Evolutionary conservation across 164 flowering plant genomes (phyloP).

Genomic region (Hamamelis virginiana): DNA sequence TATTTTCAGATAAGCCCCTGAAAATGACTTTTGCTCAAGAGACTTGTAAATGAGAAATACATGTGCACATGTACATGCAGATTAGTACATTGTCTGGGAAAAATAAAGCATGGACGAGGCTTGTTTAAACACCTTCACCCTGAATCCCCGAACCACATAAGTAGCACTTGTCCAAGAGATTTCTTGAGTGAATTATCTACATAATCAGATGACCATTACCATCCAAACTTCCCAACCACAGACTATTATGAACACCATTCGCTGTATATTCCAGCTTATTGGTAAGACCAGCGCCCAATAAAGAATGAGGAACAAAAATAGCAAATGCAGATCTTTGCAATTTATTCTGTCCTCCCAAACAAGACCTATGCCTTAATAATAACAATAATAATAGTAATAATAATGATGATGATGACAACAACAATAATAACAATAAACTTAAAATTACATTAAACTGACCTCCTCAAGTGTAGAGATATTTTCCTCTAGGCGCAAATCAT

Average conservation of each 20-base stretch:
- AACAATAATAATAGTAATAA: not conserved
- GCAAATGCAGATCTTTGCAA: not conserved
- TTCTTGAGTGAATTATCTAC: too few relatives aligned
- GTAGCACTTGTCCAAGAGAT: too few relatives aligned
- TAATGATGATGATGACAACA: not conserved
- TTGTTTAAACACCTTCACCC: too few relatives aligned
- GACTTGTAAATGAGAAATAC: too few relatives aligned
- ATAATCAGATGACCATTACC: too few relatives aligned
- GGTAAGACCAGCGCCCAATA: not conserved
- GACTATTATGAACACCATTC: not conserved
- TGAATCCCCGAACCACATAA: too few relatives aligned
- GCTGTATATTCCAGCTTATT: not conserved
- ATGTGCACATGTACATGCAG: too few relatives aligned
- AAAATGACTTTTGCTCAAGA: too few relatives aligned
- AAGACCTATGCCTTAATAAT: not conserved
- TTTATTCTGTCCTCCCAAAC: not conserved
- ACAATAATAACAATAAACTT: not conserved
- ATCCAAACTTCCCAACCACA: not conserved
- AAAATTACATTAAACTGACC: slow-evolving; percentile 37
- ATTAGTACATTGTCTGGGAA: too few relatives aligned
- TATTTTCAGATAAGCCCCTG: too few relatives aligned
- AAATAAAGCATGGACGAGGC: too few relatives aligned
- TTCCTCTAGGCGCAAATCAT: slow-evolving; percentile 86
- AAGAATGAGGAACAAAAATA: not conserved
- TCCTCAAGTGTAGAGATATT: slow-evolving; percentile 68